Evolutionary conservation across 176 grass and related monocot species (phyloP).

Genomic region (Avena insularis): DNA sequence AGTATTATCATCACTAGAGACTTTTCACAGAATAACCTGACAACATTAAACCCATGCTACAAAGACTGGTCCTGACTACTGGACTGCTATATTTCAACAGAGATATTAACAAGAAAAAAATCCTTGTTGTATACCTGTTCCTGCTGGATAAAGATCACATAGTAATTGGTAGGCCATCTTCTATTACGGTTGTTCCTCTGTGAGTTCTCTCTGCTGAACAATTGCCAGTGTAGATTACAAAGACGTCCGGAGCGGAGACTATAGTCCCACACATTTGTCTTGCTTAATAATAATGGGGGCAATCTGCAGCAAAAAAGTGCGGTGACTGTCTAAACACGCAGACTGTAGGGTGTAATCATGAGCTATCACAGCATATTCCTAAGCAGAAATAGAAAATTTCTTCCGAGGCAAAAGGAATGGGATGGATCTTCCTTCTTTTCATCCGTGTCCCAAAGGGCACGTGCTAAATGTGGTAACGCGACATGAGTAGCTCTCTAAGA

Average conservation of each 20-base stretch:
- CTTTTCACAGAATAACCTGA: constrained; percentile 7
- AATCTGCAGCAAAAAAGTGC: constrained; percentile 20
- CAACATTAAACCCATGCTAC: constrained; percentile 37
- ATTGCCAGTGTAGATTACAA: background rate
- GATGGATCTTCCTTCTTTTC: background rate
- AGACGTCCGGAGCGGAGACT: background rate
- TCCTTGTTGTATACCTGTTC: constrained; percentile 32
- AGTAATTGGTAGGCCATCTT: constrained; percentile 10
- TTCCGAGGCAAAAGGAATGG: background rate
- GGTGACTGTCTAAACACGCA: constrained; percentile 19
- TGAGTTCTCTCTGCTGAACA: constrained; percentile 3
- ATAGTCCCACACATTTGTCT: constrained; percentile 1
- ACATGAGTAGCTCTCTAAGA: background rate
- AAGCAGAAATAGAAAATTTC: background rate
- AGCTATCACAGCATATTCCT: constrained; percentile 8
- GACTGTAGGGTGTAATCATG: constrained; percentile 10
- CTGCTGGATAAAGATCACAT: constrained; percentile 16
- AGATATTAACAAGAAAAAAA: constrained; percentile 33
- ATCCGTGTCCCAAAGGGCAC: constrained; percentile 6
- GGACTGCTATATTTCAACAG: background rate
- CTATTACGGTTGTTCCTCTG: background rate
- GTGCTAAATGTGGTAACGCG: background rate
- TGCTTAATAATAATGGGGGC: constrained; percentile 4
- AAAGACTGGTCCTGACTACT: background rate
- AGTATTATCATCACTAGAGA: background rate